A percentile compares a stretch with the other conserved stretches of the same genome.
These are phyloP conservation scores for Capronia epimyces DNA, from an alignment of 2,329 filamentous ascomycete genomes.

Conservation along the genomic window DNA sequence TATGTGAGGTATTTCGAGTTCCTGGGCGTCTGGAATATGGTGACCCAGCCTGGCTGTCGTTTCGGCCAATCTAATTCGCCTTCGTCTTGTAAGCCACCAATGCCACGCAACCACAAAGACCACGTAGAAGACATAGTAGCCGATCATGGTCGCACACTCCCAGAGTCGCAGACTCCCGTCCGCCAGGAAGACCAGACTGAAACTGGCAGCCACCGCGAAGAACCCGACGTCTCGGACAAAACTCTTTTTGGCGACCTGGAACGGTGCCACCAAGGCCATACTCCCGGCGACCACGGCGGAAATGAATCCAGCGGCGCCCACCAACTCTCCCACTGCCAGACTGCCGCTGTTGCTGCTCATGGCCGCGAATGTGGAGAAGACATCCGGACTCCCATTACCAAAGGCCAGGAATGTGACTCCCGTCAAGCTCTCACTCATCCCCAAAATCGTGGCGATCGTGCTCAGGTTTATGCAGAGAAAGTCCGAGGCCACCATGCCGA, in stretches of 20 bases:
- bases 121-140: conserved; percentile 86
- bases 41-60: conserved; percentile 70
- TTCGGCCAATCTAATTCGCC: conserved; percentile 58
- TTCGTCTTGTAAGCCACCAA: conserved; percentile 67
- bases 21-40: conserved; percentile 56
- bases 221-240: conserved; percentile 90
- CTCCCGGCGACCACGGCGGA: conserved; percentile 92
- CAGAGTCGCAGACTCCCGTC: conserved; percentile 79
- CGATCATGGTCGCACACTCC: conserved; percentile 89
- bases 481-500: conserved; percentile 94
- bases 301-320: conserved; percentile 93
- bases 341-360: conserved; percentile 98
- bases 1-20: conserved; percentile 51
- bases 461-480: conserved; percentile 97
- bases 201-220: conserved; percentile 79
- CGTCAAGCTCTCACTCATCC: conserved; percentile 91
- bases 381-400: conserved; percentile 94
- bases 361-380: conserved; percentile 97
- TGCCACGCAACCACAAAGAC: conserved; percentile 85
- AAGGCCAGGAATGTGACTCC: conserved; percentile 96
- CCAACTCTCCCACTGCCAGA: conserved; percentile 88
- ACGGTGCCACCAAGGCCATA: conserved; percentile 95
- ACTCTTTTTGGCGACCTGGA: conserved; percentile 80
- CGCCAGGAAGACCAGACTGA: conserved; percentile 79
- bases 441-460: conserved; percentile 81